phyloP scores from a whole-genome alignment of 2,329 filamentous ascomycete species.

The Amesomyces nigricolor region DNA sequence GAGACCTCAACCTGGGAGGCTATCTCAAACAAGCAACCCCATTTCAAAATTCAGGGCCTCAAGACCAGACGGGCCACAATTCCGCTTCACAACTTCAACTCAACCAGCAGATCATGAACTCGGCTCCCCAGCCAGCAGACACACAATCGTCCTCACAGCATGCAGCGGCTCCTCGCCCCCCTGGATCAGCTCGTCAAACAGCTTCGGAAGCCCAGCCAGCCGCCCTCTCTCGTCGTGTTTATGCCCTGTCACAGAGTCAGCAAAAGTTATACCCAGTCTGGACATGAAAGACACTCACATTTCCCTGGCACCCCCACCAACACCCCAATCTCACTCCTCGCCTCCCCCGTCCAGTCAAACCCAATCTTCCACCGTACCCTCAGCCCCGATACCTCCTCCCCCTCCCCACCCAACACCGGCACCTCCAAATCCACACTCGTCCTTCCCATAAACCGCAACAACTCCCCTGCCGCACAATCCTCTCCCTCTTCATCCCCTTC shows the following conservation, averaged over 20 bases:
- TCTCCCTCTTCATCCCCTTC: constrained; percentile 19
- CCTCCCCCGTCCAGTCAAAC: constrained; percentile 71
- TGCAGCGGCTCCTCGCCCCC: constrained; percentile 49
- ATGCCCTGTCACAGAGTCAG: constrained; percentile 45
- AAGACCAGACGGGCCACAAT: no score
- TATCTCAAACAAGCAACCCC: no score
- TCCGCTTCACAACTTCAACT: no score
- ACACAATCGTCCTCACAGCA: constrained; percentile 55
- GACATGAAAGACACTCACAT: constrained; percentile 48
- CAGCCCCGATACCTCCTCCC: constrained; percentile 27
- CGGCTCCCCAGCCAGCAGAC: constrained; percentile 48
- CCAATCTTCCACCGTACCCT: constrained; percentile 57
- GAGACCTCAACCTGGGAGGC: no score
- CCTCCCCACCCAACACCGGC: constrained; percentile 31
- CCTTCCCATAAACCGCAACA: constrained; percentile 51
- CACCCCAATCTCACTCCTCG: constrained; percentile 51
- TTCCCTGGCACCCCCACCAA: constrained; percentile 53
- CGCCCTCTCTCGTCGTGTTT: constrained; percentile 51
- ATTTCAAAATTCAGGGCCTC: no score
- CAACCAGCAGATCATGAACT: constrained; percentile 9
- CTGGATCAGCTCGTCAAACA: constrained; percentile 55
- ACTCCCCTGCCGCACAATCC: constrained; percentile 35
- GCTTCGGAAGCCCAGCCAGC: constrained; percentile 51
- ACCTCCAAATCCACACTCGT: constrained; percentile 47
- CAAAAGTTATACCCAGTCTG: background rate